Conservation (phyloP, 805 yeast species). For the Candida sithepensis region DNA sequence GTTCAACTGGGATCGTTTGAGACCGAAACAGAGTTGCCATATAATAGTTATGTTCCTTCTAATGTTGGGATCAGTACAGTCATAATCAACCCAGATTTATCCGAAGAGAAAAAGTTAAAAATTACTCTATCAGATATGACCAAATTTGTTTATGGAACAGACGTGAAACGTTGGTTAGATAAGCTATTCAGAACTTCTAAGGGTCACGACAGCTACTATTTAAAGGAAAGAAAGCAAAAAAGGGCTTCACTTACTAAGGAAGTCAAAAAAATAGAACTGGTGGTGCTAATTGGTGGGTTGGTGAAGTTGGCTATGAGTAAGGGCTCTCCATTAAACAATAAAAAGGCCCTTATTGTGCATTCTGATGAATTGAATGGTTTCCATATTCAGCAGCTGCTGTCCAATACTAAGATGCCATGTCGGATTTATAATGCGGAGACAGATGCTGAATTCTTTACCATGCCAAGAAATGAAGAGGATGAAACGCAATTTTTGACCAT, state of each 20-base stretch:
- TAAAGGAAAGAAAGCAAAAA: conserved; percentile 23
- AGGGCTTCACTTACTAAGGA: conserved; percentile 14
- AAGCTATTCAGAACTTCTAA: conserved; percentile 17
- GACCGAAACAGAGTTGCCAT: conserved; percentile 19
- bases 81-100: conserved; percentile 20
- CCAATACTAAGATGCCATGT: conserved; percentile 10
- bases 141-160: conserved; percentile 22
- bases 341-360: conserved; percentile 22
- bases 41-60: conserved; percentile 15
- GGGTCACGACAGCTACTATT: conserved; percentile 21
- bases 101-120: conserved; percentile 15
- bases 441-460: conserved; percentile 15
- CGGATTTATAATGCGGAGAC: conserved; percentile 11
- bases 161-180: conserved; percentile 18
- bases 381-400: conserved; percentile 8
- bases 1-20: conserved; percentile 26
- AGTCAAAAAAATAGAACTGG: conserved; percentile 20
- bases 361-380: conserved; percentile 26
- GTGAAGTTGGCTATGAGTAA: conserved; percentile 19
- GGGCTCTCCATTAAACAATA: conserved; percentile 2
- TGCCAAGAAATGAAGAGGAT: not conserved
- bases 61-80: conserved; percentile 24
- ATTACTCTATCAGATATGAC: conserved; percentile 24
- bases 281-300: conserved; percentile 24
- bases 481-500: conserved; percentile 21